A percentile compares a stretch with the other conserved stretches of the same genome.
These are phyloP conservation scores for Fusarium proliferatum DNA, from an alignment of 2,329 filamentous ascomycete species.

Conservation along the genomic window DNA sequence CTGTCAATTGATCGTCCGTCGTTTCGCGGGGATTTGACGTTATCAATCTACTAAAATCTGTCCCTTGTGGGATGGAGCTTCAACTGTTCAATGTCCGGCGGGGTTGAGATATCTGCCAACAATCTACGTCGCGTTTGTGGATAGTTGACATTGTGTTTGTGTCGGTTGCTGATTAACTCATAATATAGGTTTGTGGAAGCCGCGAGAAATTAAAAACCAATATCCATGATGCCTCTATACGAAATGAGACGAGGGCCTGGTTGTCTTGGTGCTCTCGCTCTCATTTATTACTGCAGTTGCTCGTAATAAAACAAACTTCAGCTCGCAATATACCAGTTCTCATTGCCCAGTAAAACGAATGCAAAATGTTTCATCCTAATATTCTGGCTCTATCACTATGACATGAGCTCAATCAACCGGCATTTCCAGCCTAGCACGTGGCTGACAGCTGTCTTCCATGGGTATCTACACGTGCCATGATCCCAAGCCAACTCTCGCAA, in stretches of 20 bases:
- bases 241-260: not conserved
- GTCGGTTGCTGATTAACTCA: not conserved
- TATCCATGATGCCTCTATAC: not conserved
- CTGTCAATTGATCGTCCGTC: constrained; percentile 12
- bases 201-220: not conserved
- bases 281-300: not conserved
- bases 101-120: not conserved
- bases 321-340: not conserved
- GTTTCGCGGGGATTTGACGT: constrained; percentile 27
- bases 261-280: not conserved
- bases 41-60: constrained; percentile 19
- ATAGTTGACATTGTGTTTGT: not conserved
- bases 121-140: not conserved
- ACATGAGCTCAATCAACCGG: constrained; percentile 10
- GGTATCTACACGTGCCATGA: constrained; percentile 22
- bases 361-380: not conserved
- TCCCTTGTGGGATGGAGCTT: not conserved
- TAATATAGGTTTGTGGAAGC: not conserved
- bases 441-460: constrained; percentile 30
- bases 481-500: constrained; percentile 21
- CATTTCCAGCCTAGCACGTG: constrained; percentile 25
- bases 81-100: constrained; percentile 1
- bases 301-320: not conserved
- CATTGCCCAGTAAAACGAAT: not conserved
- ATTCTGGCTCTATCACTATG: constrained; percentile 2